Evolutionary conservation across 257 asterid genomes (phyloP).

Genomic region (Solanum ossicruentum): DNA sequence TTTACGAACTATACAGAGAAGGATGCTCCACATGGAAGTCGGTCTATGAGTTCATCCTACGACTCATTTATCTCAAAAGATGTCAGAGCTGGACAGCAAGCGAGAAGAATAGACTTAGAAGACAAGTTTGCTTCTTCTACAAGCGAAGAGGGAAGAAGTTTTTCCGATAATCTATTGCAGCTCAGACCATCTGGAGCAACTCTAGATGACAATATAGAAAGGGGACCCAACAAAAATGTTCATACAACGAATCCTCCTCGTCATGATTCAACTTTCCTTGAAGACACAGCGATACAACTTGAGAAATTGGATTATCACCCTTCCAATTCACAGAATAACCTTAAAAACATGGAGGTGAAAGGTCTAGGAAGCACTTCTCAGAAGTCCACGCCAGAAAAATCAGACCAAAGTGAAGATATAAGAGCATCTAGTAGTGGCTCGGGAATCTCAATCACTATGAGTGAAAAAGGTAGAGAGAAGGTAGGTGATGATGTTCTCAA

Average conservation of each 20-base stretch:
- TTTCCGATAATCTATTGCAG: not conserved
- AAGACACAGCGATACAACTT: not conserved
- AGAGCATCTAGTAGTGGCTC: not conserved
- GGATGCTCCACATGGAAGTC: not conserved
- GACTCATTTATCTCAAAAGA: not conserved
- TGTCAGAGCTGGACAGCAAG: not conserved
- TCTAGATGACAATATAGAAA: not conserved
- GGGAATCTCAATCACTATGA: not conserved
- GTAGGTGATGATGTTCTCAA: not conserved
- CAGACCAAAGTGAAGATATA: not conserved
- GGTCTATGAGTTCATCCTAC: not conserved
- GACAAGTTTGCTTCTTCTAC: not conserved
- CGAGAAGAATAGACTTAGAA: not conserved
- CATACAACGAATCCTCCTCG: not conserved
- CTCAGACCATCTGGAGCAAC: not conserved
- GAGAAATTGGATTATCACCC: not conserved
- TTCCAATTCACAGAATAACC: not conserved
- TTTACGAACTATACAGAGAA: not conserved
- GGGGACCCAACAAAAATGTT: not conserved
- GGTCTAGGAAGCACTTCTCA: not conserved
- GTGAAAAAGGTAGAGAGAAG: not conserved
- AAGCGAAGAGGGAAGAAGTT: not conserved
- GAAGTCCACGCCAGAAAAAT: not conserved
- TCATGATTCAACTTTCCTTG: not conserved
- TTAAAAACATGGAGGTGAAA: not conserved